Evolutionary conservation across 352 stramenopile species (phyloP).

Genomic region (Phytophthora multivora): DNA sequence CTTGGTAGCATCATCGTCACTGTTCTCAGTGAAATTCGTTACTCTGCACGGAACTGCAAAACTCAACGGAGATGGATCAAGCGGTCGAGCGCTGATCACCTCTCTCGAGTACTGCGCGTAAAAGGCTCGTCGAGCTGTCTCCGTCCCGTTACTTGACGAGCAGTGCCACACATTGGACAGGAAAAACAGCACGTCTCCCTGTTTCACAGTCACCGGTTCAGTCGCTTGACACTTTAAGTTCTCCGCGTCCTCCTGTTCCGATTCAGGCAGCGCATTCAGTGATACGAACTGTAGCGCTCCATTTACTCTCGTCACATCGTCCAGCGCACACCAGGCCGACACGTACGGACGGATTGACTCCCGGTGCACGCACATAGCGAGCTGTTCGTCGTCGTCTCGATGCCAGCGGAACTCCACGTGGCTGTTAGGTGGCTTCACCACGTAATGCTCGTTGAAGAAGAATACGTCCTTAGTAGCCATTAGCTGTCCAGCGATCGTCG

Average conservation of each 20-base stretch:
- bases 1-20: background rate
- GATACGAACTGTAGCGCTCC: slow-evolving; percentile 65
- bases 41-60: slow-evolving; percentile 65
- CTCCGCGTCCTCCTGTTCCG: background rate
- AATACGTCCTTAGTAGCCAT: slow-evolving; percentile 22
- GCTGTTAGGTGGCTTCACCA: slow-evolving; percentile 65
- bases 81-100: slow-evolving; percentile 50
- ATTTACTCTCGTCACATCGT: slow-evolving; percentile 56
- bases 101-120: slow-evolving; percentile 72
- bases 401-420: slow-evolving; percentile 77
- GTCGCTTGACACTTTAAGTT: slow-evolving; percentile 19
- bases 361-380: slow-evolving; percentile 73
- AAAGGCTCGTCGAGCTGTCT: slow-evolving; percentile 51
- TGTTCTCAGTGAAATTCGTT: background rate
- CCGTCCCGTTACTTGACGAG: slow-evolving; percentile 63
- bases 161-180: slow-evolving; percentile 76
- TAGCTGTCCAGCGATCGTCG: slow-evolving; percentile 25
- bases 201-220: slow-evolving; percentile 34
- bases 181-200: slow-evolving; percentile 68
- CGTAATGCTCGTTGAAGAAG: slow-evolving; percentile 87
- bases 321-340: slow-evolving; percentile 71
- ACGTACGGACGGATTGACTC: slow-evolving; percentile 54
- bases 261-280: slow-evolving; percentile 7
- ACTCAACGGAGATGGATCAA: slow-evolving; percentile 51
- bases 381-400: slow-evolving; percentile 75